Evolutionary conservation across 2,329 filamentous ascomycete species (phyloP).

Genomic region (Xylaria sp.): DNA sequence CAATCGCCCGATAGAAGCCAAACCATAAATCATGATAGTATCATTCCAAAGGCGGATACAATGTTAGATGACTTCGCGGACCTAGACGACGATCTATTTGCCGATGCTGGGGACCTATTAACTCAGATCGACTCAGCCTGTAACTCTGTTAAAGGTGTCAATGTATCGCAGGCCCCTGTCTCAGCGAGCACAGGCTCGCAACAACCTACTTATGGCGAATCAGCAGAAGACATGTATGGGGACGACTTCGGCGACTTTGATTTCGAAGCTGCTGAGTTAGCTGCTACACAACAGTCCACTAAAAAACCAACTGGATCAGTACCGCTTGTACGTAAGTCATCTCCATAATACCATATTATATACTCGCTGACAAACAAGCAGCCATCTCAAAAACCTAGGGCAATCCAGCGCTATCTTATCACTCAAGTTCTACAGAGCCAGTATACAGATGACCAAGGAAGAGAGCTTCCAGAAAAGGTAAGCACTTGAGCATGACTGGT

Average conservation of each 20-base stretch:
- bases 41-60: slow-evolving; percentile 25
- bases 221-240: slow-evolving; percentile 58
- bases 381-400: slow-evolving; percentile 70
- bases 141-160: slow-evolving; percentile 21
- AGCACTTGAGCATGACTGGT: slow-evolving; percentile 28
- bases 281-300: slow-evolving; percentile 74
- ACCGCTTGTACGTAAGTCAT: slow-evolving; percentile 59
- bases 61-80: slow-evolving; percentile 69
- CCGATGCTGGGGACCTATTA: slow-evolving; percentile 52
- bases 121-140: slow-evolving; percentile 43
- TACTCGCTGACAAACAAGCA: slow-evolving; percentile 69
- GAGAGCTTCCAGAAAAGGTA: slow-evolving; percentile 74
- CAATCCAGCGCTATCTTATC: slow-evolving; percentile 87
- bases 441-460: slow-evolving; percentile 68
- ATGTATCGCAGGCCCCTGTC: slow-evolving; percentile 27
- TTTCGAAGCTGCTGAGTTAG: slow-evolving; percentile 76
- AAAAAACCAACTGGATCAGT: slow-evolving; percentile 41
- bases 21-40: slow-evolving; percentile 14
- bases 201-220: slow-evolving; percentile 41
- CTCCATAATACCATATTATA: slow-evolving; percentile 34
- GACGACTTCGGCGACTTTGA: slow-evolving; percentile 80
- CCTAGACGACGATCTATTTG: slow-evolving; percentile 65
- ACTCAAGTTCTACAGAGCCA: slow-evolving; percentile 73
- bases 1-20: slow-evolving; percentile 28
- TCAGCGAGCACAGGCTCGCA: slow-evolving; percentile 15